Evolutionary conservation across 768 basidiomycete genomes (phyloP).

Genomic region (Lactarius psammicola): DNA sequence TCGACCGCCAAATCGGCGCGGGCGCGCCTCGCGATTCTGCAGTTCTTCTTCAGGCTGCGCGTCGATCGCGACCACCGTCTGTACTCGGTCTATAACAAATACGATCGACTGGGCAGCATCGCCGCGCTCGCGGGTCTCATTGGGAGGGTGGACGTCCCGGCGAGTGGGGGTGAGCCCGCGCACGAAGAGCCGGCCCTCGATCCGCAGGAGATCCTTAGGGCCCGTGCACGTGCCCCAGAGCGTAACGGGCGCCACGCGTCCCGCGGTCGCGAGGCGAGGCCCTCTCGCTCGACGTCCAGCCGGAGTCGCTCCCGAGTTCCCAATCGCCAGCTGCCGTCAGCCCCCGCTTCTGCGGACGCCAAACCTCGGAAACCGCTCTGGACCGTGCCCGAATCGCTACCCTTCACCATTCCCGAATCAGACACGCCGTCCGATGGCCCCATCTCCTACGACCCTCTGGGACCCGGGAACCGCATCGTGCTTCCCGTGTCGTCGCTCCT

Average conservation of each 20-base stretch:
- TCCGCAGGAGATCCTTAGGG: constrained; percentile 21
- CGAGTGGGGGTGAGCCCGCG: not conserved
- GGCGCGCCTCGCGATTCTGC: constrained; percentile 69
- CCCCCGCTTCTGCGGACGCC: constrained; percentile 25
- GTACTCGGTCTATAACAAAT: constrained; percentile 57
- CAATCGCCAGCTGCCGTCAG: constrained; percentile 34
- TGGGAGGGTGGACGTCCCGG: constrained; percentile 44
- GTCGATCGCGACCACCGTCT: constrained; percentile 88
- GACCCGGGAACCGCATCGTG: constrained; percentile 44
- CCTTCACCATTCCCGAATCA: constrained; percentile 53
- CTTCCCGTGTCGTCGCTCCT: constrained; percentile 80
- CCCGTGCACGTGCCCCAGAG: constrained; percentile 27
- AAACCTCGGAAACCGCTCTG: constrained; percentile 56
- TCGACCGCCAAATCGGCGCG: constrained; percentile 49
- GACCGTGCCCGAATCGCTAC: constrained; percentile 63
- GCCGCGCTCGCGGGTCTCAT: constrained; percentile 62
- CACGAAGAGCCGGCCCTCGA: constrained; percentile 23
- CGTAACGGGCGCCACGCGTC: constrained; percentile 28
- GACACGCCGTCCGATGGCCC: constrained; percentile 69
- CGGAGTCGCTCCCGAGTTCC: constrained; percentile 47
- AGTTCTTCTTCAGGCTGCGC: constrained; percentile 85
- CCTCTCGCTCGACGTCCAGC: constrained; percentile 28
- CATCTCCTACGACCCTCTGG: constrained; percentile 58
- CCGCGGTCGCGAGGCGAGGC: constrained; percentile 26
- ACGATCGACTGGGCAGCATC: constrained; percentile 59